Conservation (phyloP, 2,329 filamentous ascomycete species). For the Dactylellina sp. region DNA sequence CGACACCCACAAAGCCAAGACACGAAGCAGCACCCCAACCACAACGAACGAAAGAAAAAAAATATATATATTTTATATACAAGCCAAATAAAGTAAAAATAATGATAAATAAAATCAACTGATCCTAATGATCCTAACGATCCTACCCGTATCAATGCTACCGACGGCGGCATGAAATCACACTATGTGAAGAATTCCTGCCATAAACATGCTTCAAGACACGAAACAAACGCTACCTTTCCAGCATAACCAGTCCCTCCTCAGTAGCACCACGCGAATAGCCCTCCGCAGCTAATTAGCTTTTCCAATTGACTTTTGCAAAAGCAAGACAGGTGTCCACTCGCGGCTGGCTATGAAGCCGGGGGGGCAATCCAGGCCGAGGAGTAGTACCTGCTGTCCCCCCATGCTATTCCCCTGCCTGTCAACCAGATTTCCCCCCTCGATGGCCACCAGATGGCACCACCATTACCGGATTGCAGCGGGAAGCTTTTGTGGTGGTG, state of each 20-base stretch:
- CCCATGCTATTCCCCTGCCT: conserved; percentile 1
- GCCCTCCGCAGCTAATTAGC: not conserved
- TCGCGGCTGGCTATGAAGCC: conserved; percentile 12
- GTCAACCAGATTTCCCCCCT: conserved; percentile 2
- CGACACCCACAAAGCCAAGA: conserved; percentile 11
- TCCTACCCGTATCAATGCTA: no score
- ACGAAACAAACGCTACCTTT: not conserved
- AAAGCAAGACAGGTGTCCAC: conserved; percentile 15
- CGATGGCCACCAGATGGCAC: not conserved
- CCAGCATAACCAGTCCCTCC: conserved; percentile 10
- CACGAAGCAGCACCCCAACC: not conserved
- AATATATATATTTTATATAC: not conserved
- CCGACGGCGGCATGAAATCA: not conserved
- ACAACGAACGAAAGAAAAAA: conserved; percentile 10
- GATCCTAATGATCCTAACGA: no score
- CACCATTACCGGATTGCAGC: not conserved
- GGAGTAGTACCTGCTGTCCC: not conserved
- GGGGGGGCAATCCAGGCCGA: conserved; percentile 8
- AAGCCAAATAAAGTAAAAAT: no score
- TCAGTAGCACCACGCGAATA: conserved; percentile 1
- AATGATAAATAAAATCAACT: no score
- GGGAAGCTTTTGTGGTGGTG: conserved; percentile 10
- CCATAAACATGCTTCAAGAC: not conserved
- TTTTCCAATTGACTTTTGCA: not conserved
- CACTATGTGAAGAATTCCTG: not conserved